Conservation (phyloP, 1,139 yeast genomes). For the Hyphopichia pseudoburtonii region DNA sequence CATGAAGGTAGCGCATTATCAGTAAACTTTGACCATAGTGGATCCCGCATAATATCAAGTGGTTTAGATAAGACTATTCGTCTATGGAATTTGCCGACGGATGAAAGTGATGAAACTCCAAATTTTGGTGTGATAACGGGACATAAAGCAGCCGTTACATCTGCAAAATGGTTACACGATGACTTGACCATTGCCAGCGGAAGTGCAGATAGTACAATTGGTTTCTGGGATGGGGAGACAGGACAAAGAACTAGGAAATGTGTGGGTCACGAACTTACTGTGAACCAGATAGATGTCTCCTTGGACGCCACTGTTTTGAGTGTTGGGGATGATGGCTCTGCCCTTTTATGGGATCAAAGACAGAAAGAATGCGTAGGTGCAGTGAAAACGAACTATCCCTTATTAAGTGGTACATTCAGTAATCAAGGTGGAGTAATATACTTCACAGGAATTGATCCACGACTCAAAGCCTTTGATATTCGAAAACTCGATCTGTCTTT, state of each 20-base stretch:
- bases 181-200: slow-evolving; percentile 37
- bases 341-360: slow-evolving; percentile 64
- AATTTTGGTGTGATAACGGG: slow-evolving; percentile 43
- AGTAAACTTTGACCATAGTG: slow-evolving; percentile 43
- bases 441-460: slow-evolving; percentile 69
- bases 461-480: slow-evolving; percentile 56
- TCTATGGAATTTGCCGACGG: slow-evolving; percentile 45
- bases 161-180: slow-evolving; percentile 46
- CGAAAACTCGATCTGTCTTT: slow-evolving; percentile 36
- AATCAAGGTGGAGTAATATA: slow-evolving; percentile 44
- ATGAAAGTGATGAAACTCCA: slow-evolving; percentile 19
- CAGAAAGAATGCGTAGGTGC: slow-evolving; percentile 40
- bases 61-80: slow-evolving; percentile 50
- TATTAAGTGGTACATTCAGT: slow-evolving; percentile 51
- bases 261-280: slow-evolving; percentile 49
- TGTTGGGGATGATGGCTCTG: slow-evolving; percentile 67
- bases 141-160: slow-evolving; percentile 54
- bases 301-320: slow-evolving; percentile 41
- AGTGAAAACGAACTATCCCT: slow-evolving; percentile 53
- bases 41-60: slow-evolving; percentile 49
- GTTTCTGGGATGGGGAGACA: slow-evolving; percentile 56
- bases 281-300: slow-evolving; percentile 49
- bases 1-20: slow-evolving; percentile 51
- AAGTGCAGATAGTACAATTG: slow-evolving; percentile 53
- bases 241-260: slow-evolving; percentile 57